These are phyloP conservation scores for Prunus davidiana DNA, from an alignment of 306 rosid species.

Conservation along the genomic window DNA sequence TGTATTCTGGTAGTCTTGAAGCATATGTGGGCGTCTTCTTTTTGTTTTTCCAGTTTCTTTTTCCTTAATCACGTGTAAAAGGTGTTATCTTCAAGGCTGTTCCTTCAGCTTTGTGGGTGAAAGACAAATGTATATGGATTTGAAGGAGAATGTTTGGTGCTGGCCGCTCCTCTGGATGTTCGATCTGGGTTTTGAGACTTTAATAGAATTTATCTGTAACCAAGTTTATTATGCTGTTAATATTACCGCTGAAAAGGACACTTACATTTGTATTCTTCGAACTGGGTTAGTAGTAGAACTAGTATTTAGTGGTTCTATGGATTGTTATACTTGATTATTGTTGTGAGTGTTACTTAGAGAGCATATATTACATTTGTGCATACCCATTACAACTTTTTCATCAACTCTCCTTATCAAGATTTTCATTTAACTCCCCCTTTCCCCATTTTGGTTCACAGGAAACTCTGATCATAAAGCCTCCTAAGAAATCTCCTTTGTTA, in stretches of 20 bases:
- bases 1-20: constrained; percentile 1
- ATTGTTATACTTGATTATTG: neutral
- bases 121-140: constrained; percentile 16
- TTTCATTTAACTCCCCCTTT: constrained; percentile 5
- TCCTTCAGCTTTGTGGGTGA: constrained; percentile 18
- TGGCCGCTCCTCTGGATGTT: constrained; percentile 26
- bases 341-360: neutral
- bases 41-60: neutral
- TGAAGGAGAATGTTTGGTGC: constrained; percentile 14
- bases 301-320: neutral
- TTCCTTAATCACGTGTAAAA: neutral
- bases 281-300: neutral
- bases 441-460: constrained; percentile 48
- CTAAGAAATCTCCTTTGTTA: constrained; percentile 68
- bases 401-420: neutral
- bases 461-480: constrained; percentile 56
- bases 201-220: neutral
- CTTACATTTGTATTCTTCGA: neutral
- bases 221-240: constrained; percentile 19
- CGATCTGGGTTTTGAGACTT: constrained; percentile 31
- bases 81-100: neutral
- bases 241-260: neutral
- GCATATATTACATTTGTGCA: constrained; percentile 4
- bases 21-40: neutral
- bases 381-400: constrained; percentile 3